These are phyloP conservation scores for Pichia rugopelliculosa DNA, from an alignment of 805 yeast species.

Conservation along the genomic window DNA sequence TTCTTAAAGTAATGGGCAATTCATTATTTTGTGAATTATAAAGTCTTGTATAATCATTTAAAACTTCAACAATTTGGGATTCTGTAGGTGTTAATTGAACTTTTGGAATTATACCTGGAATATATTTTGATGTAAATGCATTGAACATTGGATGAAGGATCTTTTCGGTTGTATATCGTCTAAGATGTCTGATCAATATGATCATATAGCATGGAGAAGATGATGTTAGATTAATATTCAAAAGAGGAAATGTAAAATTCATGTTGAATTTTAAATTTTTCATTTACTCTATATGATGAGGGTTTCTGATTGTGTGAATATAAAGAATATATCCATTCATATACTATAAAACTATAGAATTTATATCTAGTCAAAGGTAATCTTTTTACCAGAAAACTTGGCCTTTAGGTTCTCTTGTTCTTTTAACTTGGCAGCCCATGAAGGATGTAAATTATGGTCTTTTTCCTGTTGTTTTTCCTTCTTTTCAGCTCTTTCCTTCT, in stretches of 20 bases:
- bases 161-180: background rate
- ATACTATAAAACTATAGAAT: background rate
- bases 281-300: background rate
- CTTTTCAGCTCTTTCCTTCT: constrained; percentile 11
- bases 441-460: constrained; percentile 63
- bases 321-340: too few relatives aligned
- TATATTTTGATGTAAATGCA: background rate
- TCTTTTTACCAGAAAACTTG: constrained; percentile 79
- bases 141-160: background rate
- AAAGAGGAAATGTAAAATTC: background rate
- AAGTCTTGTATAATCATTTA: constrained; percentile 21
- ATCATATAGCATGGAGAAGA: background rate
- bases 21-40: constrained; percentile 16
- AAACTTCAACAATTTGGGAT: constrained; percentile 17
- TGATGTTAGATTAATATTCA: background rate
- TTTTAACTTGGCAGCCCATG: constrained; percentile 88
- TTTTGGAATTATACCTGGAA: constrained; percentile 10
- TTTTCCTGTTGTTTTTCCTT: constrained; percentile 12
- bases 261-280: background rate
- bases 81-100: constrained; percentile 20
- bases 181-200: background rate
- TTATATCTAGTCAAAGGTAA: constrained; percentile 51
- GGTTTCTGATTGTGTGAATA: too few relatives aligned
- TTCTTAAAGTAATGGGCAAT: constrained; percentile 42
- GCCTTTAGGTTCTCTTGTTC: constrained; percentile 61